phyloP scores from a whole-genome alignment of 108 stramenopile species.

The Asterionellopsis glacialis region DNA sequence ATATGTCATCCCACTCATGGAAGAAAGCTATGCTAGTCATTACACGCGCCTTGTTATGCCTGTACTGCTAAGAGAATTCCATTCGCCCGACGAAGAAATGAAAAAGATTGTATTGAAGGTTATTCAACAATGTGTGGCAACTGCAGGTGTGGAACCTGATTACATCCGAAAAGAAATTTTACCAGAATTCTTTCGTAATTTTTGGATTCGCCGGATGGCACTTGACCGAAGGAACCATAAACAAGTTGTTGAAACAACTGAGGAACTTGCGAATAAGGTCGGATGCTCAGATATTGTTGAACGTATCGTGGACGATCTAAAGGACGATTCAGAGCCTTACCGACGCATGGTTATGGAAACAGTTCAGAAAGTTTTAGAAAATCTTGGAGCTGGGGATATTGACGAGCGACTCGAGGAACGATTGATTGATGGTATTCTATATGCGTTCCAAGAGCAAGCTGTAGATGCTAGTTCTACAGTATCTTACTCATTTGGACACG shows the following conservation, averaged over 20 bases:
- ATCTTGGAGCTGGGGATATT: slow-evolving; percentile 93
- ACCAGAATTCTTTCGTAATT: slow-evolving; percentile 96
- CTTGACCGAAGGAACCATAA: slow-evolving; percentile 96
- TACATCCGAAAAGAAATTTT: slow-evolving; percentile 96
- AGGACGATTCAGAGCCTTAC: slow-evolving; percentile 99
- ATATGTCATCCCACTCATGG: slow-evolving; percentile 98
- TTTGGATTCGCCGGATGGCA: slow-evolving; percentile 99
- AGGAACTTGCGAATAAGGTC: slow-evolving; percentile 97
- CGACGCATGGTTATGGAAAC: slow-evolving; percentile 99
- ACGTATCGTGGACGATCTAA: slow-evolving; percentile 98
- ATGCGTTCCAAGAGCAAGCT: slow-evolving; percentile 98
- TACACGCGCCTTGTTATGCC: slow-evolving; percentile 98
- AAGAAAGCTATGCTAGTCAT: slow-evolving; percentile 99
- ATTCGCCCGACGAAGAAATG: slow-evolving; percentile 95
- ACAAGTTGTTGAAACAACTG: slow-evolving; percentile 97
- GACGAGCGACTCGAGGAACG: slow-evolving; percentile 95
- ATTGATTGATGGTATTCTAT: slow-evolving; percentile 97
- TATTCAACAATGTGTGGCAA: slow-evolving; percentile 97
- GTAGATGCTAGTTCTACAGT: slow-evolving; percentile 72
- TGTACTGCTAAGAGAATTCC: slow-evolving; percentile 96
- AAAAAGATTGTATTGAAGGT: slow-evolving; percentile 98
- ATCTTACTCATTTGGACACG: slow-evolving; percentile 47
- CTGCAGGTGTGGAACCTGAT: slow-evolving; percentile 95
- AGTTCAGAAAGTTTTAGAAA: slow-evolving; percentile 86
- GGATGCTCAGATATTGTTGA: slow-evolving; percentile 92